A percentile compares a stretch with the other conserved stretches of the same genome.
Conservation (phyloP, 2,329 filamentous ascomycete genomes). For the Neophaeococcomyces mojaviensis region DNA sequence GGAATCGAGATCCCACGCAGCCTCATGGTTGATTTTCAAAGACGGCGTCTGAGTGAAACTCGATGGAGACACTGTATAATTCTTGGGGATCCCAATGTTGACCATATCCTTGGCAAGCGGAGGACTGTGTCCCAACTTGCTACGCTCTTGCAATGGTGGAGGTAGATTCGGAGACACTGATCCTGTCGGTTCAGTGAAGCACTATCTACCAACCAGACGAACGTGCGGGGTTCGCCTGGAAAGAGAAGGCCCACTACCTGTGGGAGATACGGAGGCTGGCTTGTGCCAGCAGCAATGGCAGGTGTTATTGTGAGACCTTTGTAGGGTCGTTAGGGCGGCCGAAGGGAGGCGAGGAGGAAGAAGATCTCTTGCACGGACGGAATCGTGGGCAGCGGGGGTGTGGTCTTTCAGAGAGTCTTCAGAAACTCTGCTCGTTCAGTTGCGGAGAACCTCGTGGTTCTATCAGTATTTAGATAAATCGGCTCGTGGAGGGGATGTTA, state of each 20-base stretch:
- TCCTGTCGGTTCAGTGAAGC: constrained; percentile 61
- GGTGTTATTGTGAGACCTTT: constrained; percentile 47
- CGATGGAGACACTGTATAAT: constrained; percentile 76
- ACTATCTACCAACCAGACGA: constrained; percentile 97
- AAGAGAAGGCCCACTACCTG: constrained; percentile 89
- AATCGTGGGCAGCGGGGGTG: constrained; percentile 64
- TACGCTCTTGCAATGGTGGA: constrained; percentile 1
- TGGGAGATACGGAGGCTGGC: constrained; percentile 63
- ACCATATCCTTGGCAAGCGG: constrained; percentile 61
- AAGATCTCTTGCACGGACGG: constrained; percentile 73
- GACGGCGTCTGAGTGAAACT: constrained; percentile 71
- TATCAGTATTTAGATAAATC: constrained; percentile 67
- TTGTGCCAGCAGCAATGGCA: constrained; percentile 66
- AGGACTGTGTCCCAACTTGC: constrained; percentile 15
- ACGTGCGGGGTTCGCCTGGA: constrained; percentile 88
- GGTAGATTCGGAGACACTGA: constrained; percentile 16
- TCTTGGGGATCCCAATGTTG: constrained; percentile 68
- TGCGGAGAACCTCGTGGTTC: constrained; percentile 32
- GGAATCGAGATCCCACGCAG: constrained; percentile 85
- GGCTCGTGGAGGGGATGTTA: constrained; percentile 67
- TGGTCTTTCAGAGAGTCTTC: constrained; percentile 49
- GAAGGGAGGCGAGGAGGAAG: constrained; percentile 71
- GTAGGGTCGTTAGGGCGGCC: constrained; percentile 79
- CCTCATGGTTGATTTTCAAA: constrained; percentile 93
- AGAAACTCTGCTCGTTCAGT: constrained; percentile 23